These are phyloP conservation scores for Lophium mytilinum DNA, from an alignment of 495 filamentous ascomycete genomes.

Conservation along the genomic window DNA sequence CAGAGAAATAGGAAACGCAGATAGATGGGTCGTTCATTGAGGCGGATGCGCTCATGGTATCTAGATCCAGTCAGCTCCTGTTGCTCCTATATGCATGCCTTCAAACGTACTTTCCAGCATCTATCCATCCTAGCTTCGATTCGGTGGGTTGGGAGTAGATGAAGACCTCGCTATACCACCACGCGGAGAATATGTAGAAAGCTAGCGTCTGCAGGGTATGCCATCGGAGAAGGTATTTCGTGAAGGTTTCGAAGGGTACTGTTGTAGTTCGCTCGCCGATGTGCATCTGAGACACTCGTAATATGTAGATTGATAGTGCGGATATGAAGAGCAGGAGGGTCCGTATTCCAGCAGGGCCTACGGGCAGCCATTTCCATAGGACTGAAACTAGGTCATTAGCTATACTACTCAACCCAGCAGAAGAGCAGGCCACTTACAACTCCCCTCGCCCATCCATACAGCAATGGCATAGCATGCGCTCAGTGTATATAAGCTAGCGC, in stretches of 20 bases:
- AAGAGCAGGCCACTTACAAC: conserved; percentile 28
- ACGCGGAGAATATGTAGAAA: conserved; percentile 58
- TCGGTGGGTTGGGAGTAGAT: conserved; percentile 61
- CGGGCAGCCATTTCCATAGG: conserved; percentile 78
- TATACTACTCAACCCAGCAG: neutral
- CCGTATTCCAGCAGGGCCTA: conserved; percentile 66
- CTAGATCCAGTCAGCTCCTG: neutral
- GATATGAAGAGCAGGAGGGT: conserved; percentile 63
- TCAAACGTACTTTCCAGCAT: conserved; percentile 46
- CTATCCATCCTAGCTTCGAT: conserved; percentile 63
- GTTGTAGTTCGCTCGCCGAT: conserved; percentile 59
- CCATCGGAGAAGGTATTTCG: conserved; percentile 36
- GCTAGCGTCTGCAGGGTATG: conserved; percentile 37
- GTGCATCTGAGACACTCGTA: conserved; percentile 83
- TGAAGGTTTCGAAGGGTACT: conserved; percentile 57
- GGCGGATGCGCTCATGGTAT: conserved; percentile 58
- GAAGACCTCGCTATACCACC: conserved; percentile 75
- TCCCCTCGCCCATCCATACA: conserved; percentile 60
- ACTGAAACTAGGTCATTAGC: conserved; percentile 39
- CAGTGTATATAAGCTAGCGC: conserved; percentile 57
- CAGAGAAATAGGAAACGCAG: conserved; percentile 61
- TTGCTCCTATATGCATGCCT: neutral
- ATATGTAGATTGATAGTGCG: conserved; percentile 59
- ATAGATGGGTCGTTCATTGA: conserved; percentile 86
- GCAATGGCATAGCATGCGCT: conserved; percentile 67